These are phyloP conservation scores for Candida namnaoensis DNA, from an alignment of 805 yeast species.

Conservation along the genomic window DNA sequence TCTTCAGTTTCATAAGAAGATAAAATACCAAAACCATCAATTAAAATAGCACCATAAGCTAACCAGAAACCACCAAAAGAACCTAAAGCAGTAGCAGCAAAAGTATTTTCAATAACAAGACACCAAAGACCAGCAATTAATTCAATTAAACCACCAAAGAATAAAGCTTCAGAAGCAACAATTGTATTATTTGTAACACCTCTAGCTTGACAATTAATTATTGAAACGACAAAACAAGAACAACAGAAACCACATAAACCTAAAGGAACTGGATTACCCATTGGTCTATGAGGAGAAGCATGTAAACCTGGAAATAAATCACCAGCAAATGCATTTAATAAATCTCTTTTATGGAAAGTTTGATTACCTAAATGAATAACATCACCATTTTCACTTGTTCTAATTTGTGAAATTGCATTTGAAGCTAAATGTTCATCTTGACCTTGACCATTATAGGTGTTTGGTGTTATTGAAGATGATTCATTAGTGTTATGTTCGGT, in stretches of 20 bases:
- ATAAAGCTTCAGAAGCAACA: constrained; percentile 57
- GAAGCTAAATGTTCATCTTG: background rate
- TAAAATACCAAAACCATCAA: constrained; percentile 48
- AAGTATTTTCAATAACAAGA: constrained; percentile 66
- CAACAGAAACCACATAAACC: constrained; percentile 65
- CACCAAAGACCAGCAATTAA: constrained; percentile 71
- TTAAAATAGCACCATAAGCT: constrained; percentile 56
- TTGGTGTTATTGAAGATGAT: background rate
- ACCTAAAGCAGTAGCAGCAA: constrained; percentile 51
- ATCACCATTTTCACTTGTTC: constrained; percentile 24
- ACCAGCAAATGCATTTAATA: constrained; percentile 59
- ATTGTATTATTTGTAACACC: constrained; percentile 54
- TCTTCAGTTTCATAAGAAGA: constrained; percentile 36
- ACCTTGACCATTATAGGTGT: constrained; percentile 9
- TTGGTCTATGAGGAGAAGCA: constrained; percentile 36
- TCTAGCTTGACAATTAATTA: constrained; percentile 58
- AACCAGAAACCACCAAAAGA: constrained; percentile 70
- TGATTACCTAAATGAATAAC: constrained; percentile 29
- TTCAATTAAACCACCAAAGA: constrained; percentile 70
- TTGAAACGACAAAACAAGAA: constrained; percentile 46
- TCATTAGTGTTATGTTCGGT: background rate
- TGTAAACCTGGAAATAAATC: constrained; percentile 35
- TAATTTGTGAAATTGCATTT: constrained; percentile 3
- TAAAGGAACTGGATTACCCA: constrained; percentile 72
- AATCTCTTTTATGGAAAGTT: constrained; percentile 42